Base-by-base conservation (phyloP, 495 filamentous ascomycete genomes). In the Tuber umbilicatum region DNA sequence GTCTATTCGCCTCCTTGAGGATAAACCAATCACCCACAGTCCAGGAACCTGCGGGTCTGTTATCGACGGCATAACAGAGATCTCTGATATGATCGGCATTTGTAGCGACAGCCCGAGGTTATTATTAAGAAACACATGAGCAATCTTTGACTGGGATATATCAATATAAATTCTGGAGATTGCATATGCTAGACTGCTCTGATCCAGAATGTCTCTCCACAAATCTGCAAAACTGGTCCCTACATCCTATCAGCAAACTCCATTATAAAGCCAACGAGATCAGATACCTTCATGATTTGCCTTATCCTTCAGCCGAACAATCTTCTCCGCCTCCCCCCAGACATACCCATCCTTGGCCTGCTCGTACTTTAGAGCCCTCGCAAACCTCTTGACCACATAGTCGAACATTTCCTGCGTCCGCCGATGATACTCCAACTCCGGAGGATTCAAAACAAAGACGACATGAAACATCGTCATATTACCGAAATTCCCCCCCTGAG, bases 381-480 rank as follows among this genome's bases (percentile, higher is more conserved):
- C 91, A 75, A 97, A 90, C 82, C 94, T 94, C 84, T 92, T 94
- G 78, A 92, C 91, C 37, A 97, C 90, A 81, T 97, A 90, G 72
- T 93, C 87, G 81, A 94, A 97, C 81, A 97, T 90, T 70, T 94
- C 90, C 73, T 89, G 87, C 69, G 93, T 87, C 35, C 93, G 86
- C 70, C 90, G 85, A 69, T 91, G 90, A 78, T 90, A 90, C 82
- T 96, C 92, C 64, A 92, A 84, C 70, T 90, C 87, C 50, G 92
- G 91, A 4, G 92, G 91, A 80, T 92, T 90, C 70, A 97, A 84
- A 45, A 97, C 91, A 84, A 97, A 98, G 21, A 97, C 93, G 45
- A 97, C 89, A 84, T 98, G 94, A 83, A 99, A 99, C 94, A 97
- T 97, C 37, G 89, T 93, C 92, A 99, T 94, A 67, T 37, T 80